A percentile compares a stretch with the other conserved stretches of the same genome.
Evolutionary conservation across 306 rosid genomes (phyloP).

Genomic region (Rosa chinensis): DNA sequence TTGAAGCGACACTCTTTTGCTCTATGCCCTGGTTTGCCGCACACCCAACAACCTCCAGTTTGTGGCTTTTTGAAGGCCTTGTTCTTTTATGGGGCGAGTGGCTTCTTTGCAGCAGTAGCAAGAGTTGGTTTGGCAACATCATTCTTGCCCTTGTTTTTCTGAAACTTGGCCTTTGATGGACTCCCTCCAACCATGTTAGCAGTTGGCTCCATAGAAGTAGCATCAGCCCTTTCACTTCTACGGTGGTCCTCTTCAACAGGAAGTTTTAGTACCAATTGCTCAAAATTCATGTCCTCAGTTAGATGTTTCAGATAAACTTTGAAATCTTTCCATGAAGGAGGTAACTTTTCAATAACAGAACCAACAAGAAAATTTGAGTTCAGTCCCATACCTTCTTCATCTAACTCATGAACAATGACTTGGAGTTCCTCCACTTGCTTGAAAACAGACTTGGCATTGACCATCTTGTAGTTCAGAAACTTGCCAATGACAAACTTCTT

Average conservation of each 20-base stretch:
- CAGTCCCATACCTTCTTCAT: background rate
- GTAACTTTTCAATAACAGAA: background rate
- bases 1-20: background rate
- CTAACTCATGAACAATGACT: background rate
- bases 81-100: background rate
- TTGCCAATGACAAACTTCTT: constrained; percentile 7
- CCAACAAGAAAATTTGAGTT: constrained; percentile 5
- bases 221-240: background rate
- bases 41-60: background rate
- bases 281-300: background rate
- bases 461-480: background rate
- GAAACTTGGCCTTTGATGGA: background rate
- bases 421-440: constrained; percentile 1
- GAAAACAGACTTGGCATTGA: background rate
- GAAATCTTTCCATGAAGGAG: background rate
- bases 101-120: background rate
- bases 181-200: background rate
- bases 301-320: background rate
- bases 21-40: background rate
- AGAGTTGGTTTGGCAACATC: background rate
- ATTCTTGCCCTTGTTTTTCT: background rate
- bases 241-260: background rate
- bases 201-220: background rate
- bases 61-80: background rate
- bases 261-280: background rate